These are phyloP conservation scores for Anthracocystis panici-leucophaei DNA, from an alignment of 1,284 basidiomycete genomes.

Conservation along the genomic window DNA sequence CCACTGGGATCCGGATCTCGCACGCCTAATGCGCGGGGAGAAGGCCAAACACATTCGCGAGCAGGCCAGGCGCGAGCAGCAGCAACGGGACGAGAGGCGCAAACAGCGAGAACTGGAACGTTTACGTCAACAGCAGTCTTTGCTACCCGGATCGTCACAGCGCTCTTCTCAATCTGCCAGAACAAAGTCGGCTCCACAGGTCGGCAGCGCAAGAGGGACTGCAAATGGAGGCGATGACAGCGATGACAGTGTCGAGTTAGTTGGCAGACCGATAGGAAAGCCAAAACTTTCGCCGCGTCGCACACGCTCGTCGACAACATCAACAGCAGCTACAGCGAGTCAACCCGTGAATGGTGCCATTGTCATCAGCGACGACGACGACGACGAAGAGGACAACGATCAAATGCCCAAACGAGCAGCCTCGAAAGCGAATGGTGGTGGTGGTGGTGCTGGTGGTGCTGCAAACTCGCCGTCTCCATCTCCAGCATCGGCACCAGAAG, in stretches of 20 bases:
- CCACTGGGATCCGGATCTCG: conserved; percentile 56
- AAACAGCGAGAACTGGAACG: conserved; percentile 25
- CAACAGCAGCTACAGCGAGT: conserved; percentile 5
- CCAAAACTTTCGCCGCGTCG: conserved; percentile 2
- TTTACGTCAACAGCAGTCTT: conserved; percentile 17
- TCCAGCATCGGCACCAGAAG: neutral
- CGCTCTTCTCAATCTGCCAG: conserved; percentile 7
- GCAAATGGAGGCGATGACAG: conserved; percentile 17
- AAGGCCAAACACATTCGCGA: conserved; percentile 52
- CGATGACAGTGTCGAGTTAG: conserved; percentile 31
- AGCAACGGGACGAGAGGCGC: conserved; percentile 21
- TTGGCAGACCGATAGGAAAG: conserved; percentile 11
- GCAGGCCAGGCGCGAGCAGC: conserved; percentile 43
- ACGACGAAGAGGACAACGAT: conserved; percentile 22
- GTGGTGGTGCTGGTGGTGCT: too few relatives aligned
- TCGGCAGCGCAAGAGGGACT: neutral
- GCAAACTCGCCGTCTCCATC: neutral
- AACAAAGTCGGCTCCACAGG: conserved; percentile 21
- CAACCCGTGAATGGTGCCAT: neutral
- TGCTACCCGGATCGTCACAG: conserved; percentile 6
- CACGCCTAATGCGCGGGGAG: conserved; percentile 46
- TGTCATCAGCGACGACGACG: conserved; percentile 24
- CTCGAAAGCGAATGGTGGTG: neutral
- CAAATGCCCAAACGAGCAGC: neutral
- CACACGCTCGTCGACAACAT: conserved; percentile 9